These are phyloP conservation scores for Jatropha podagrica DNA, from an alignment of 441 rosid genomes.

Conservation along the genomic window DNA sequence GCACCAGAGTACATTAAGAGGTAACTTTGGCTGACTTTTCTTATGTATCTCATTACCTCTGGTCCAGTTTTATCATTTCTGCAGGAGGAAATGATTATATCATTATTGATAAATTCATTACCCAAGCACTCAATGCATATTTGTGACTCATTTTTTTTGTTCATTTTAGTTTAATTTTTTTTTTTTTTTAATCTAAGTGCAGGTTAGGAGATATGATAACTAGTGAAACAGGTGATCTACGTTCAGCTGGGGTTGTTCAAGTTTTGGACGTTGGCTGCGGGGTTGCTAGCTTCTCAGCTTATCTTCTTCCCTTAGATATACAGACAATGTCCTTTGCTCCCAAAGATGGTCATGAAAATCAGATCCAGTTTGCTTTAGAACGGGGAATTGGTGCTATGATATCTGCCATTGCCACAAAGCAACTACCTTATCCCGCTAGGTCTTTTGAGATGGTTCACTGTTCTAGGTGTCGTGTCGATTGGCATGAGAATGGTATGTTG, in stretches of 20 bases:
- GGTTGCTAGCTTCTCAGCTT: slow-evolving; percentile 96
- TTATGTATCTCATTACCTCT: slow-evolving; percentile 4
- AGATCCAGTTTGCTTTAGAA: slow-evolving; percentile 96
- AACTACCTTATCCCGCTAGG: slow-evolving; percentile 78
- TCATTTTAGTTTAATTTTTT: neutral
- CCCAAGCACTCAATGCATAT: neutral
- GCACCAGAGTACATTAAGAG: slow-evolving; percentile 90
- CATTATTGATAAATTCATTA: neutral
- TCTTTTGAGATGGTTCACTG: slow-evolving; percentile 98
- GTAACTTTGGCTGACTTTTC: slow-evolving; percentile 33
- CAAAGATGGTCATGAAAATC: slow-evolving; percentile 91
- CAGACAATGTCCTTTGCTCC: slow-evolving; percentile 98
- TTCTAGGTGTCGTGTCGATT: slow-evolving; percentile 95
- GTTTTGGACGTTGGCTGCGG: slow-evolving; percentile 98
- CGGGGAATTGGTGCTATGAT: slow-evolving; percentile 93
- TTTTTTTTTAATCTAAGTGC: slow-evolving; percentile 17
- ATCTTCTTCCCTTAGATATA: slow-evolving; percentile 78
- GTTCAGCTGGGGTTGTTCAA: slow-evolving; percentile 82
- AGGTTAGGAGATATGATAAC: slow-evolving; percentile 90
- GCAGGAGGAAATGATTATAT: neutral
- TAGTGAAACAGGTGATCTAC: slow-evolving; percentile 73
- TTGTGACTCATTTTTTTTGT: neutral
- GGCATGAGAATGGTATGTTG: slow-evolving; percentile 83
- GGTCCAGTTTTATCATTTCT: slow-evolving; percentile 1
- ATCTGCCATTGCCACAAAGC: slow-evolving; percentile 80